Evolutionary conservation across 2,329 filamentous ascomycete species (phyloP), one percentile per base, ranked within the genome.

Genomic region (Diaporthe humulicola): DNA sequence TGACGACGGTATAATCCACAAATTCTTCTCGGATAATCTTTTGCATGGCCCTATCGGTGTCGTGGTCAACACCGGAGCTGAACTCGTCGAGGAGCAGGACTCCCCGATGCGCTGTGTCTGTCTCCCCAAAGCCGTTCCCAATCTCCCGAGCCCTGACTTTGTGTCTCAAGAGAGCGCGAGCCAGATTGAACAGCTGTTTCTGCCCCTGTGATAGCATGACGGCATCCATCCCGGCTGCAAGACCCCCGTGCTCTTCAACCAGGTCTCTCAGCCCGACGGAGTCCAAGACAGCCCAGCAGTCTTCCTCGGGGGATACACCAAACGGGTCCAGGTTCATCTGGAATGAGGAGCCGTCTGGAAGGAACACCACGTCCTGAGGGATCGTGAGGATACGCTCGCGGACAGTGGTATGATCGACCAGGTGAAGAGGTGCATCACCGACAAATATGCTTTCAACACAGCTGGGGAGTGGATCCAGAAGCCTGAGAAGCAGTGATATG

Each of bases 1-100:
- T 87, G 50, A 88, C 78, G 15, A 94, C 88, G 0, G 92, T 94
- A 75, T 85, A 86, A 5, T 71, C 77, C 6, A 73, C 77, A 76
- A 88, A 87, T 75, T 87, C 85, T 2, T 79, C 61, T 6, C 79
- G 75, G 38, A 87, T 86, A 0, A 86, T 83, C 61, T 81, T 79
- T 78, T 85, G 84, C 85, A 87, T 86, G 9, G 77, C 75, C 36
- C 83, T 80, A 45, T 87, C 86, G 2, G 86, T 87, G 1, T 81
- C 81, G 36, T 81, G 76, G 64, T 88, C 86, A 1, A 87, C 85
- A 33, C 82, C 85, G 5, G 83, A 84, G 33, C 83, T 86, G 4
- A 87, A 82, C 77, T 87, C 86, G 25, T 87, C 86, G 3, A 87
- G 79, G 3, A 87, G 61, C 17, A 87, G 66, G 0, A 87, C 73